Evolutionary conservation across 176 grass and related monocot genomes (phyloP).

Genomic region (Ananas comosus): DNA sequence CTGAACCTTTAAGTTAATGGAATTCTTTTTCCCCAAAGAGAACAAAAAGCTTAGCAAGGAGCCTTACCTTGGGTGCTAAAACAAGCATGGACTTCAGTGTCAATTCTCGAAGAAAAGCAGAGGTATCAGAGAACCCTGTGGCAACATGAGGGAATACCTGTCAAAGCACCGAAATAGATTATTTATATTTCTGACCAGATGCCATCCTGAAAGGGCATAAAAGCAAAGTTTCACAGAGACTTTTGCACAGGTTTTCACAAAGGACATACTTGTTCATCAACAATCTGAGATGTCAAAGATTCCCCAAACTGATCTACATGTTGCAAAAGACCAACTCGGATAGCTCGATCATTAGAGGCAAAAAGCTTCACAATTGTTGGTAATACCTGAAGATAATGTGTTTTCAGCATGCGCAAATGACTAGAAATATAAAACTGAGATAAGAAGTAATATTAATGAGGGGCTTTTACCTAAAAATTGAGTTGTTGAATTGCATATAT

Average conservation of each 20-base stretch:
- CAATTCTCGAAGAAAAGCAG: conserved; percentile 76
- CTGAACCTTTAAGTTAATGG: too few relatives aligned
- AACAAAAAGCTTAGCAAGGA: conserved; percentile 9
- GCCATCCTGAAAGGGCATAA: neutral
- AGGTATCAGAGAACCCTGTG: conserved; percentile 97
- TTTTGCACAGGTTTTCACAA: conserved; percentile 5
- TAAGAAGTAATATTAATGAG: too few relatives aligned
- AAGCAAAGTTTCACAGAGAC: conserved; percentile 1
- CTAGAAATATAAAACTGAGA: neutral
- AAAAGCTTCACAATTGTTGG: conserved; percentile 98
- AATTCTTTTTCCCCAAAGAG: neutral
- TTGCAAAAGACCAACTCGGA: conserved; percentile 93
- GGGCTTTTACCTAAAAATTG: too few relatives aligned
- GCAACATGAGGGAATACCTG: conserved; percentile 97
- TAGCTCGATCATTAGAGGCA: conserved; percentile 86
- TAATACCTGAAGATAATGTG: conserved; percentile 55
- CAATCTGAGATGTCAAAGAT: conserved; percentile 76
- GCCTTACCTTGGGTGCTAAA: conserved; percentile 87
- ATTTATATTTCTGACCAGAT: conserved; percentile 18
- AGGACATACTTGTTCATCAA: conserved; percentile 88
- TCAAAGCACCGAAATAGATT: conserved; percentile 23
- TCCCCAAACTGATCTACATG: conserved; percentile 99
- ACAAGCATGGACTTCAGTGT: conserved; percentile 96
- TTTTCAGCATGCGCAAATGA: conserved; percentile 14
- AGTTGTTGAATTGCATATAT: too few relatives aligned